These are phyloP conservation scores for Penicillium turbatum DNA, from an alignment of 495 filamentous ascomycete species.

Conservation along the genomic window DNA sequence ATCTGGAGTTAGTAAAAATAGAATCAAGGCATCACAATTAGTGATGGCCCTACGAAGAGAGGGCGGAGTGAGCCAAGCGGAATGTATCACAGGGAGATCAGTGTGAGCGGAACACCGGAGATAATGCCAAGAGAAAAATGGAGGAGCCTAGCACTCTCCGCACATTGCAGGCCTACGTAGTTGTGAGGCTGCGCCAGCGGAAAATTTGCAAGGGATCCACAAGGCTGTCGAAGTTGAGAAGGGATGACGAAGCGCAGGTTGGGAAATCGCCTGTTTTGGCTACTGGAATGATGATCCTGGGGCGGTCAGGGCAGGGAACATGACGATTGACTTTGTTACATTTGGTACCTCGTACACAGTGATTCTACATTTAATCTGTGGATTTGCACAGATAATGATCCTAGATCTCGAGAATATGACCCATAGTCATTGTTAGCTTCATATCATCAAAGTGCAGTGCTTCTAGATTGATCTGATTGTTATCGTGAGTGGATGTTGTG, in stretches of 20 bases:
- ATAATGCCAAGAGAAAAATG: conserved; percentile 18
- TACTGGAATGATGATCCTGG: conserved; percentile 17
- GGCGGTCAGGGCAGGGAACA: conserved; percentile 9
- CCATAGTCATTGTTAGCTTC: too few species aligned
- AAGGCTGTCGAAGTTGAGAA: conserved; percentile 17
- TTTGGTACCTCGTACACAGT: not conserved
- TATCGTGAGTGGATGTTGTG: not conserved
- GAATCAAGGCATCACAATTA: conserved; percentile 7
- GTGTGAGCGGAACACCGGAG: not conserved
- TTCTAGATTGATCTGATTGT: not conserved
- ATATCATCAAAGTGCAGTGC: not conserved
- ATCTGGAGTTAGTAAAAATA: conserved; percentile 16
- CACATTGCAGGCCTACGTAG: conserved; percentile 10
- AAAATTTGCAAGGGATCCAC: conserved; percentile 15
- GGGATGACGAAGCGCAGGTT: conserved; percentile 20
- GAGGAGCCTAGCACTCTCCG: conserved; percentile 10
- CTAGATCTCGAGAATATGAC: not conserved
- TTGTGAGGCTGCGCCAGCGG: not conserved
- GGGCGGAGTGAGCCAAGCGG: not conserved
- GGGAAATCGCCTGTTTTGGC: conserved; percentile 8
- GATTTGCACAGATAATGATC: too few species aligned
- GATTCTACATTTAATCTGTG: too few species aligned
- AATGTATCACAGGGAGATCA: not conserved
- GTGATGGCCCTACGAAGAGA: not conserved
- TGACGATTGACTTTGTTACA: not conserved